Evolutionary conservation across 768 basidiomycete species (phyloP), one percentile per base, ranked within the genome.

Genomic region (Boletus insuetus): DNA sequence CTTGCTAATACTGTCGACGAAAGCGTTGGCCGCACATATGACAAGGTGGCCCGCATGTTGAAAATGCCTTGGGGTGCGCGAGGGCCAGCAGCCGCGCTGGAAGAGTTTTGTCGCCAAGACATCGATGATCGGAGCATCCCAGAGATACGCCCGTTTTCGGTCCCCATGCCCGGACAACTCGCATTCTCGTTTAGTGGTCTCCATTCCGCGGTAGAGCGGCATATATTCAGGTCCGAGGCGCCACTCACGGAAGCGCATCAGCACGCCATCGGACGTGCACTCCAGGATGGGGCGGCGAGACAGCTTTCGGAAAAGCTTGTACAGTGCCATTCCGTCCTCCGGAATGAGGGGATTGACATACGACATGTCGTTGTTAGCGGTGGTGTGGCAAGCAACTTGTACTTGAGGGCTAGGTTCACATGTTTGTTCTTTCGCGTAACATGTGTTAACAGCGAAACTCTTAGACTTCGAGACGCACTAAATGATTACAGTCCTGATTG

Each of bases 331-430:
- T 51, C 64, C 10, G 53, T 60, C 45, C 72, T 89, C 20, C 86
- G 76, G 1, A 58, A 85, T 38, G 63, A 72, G 22, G 78, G 73
- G n/a, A 68, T 84, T 1, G 49, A 62, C 9, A 71, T 91, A 4
- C 69, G 68, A 12, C 76, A 86, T 51, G 60, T 98, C 24, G 91
- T 97, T 1, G 84, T 90, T 16, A 93, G 92, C 55, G 96, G 96
- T 0, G 96, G 96, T 2, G 96, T 99, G 0, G 96, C 95, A 16
- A 92, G 91, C 61, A 99, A 99, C 62, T 43, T 59, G 22, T 85
- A 78, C 60, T 73, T 98, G 53, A 76, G 92, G 16, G 56, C 77
- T 42, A 77, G 85, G 93, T 91, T 47, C 42, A 77, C 62, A 14
- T 5, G 19, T 17, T 31, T 37, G 39, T 12, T 51, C 39, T 46